Percentiles rank a stretch among this genome's conserved stretches.
These are phyloP conservation scores for Musa balbisiana DNA, from an alignment of 202 grass and related monocot genomes.

Conservation along the genomic window DNA sequence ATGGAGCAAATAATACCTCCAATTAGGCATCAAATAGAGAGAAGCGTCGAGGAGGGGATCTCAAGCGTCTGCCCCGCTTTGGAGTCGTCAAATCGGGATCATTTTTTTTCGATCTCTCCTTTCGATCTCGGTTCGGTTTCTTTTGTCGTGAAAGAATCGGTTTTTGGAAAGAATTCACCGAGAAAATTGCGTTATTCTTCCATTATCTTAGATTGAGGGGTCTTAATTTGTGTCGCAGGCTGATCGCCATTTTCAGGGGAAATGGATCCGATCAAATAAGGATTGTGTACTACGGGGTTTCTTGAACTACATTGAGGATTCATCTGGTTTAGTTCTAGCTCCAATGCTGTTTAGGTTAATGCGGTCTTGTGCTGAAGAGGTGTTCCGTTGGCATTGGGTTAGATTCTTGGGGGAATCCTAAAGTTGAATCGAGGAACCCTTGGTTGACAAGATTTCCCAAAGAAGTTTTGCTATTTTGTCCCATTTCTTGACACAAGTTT, in stretches of 20 bases:
- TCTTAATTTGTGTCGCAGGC: slow-evolving; percentile 3
- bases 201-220: neutral
- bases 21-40: neutral
- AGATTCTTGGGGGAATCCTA: neutral
- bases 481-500: neutral
- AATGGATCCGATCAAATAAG: neutral
- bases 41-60: slow-evolving; percentile 5
- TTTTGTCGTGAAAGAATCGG: neutral
- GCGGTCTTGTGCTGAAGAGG: neutral
- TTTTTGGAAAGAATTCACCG: neutral
- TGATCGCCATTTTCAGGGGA: neutral
- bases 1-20: neutral
- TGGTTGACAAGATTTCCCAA: neutral
- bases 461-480: neutral
- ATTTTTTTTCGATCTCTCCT: neutral
- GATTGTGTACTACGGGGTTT: neutral
- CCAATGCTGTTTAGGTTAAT: neutral
- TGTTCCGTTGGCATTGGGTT: neutral
- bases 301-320: neutral
- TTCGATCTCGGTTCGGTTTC: neutral
- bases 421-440: neutral
- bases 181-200: neutral
- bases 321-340: neutral
- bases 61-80: neutral
- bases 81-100: slow-evolving; percentile 4